Conservation (phyloP, 78 protist species). For the Anaeramoeba ignava region DNA sequence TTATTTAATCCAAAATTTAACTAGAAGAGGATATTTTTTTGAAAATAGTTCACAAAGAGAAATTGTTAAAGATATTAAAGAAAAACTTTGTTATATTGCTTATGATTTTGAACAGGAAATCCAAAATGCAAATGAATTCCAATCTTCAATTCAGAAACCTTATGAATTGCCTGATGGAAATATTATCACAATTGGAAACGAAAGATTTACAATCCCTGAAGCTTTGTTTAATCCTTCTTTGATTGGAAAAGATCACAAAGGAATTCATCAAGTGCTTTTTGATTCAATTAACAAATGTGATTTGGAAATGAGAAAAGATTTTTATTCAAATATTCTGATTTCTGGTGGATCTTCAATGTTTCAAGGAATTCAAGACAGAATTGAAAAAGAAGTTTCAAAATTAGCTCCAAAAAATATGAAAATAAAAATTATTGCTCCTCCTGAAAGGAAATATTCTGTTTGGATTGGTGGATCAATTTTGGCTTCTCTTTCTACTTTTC, state of each 20-base stretch:
- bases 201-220: background rate
- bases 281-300: background rate
- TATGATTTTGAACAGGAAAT: background rate
- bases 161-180: background rate
- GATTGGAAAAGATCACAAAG: no score
- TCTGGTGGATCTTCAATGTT: background rate
- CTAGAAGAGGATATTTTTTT: background rate
- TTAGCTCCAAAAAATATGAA: background rate
- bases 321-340: background rate
- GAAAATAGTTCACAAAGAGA: background rate
- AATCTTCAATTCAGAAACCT: background rate
- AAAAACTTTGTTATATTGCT: background rate
- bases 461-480: background rate
- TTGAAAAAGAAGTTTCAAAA: background rate
- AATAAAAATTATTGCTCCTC: background rate
- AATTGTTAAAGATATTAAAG: background rate
- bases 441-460: background rate
- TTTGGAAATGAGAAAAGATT: background rate
- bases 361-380: background rate
- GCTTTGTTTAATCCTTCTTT: background rate
- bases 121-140: background rate
- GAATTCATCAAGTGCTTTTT: background rate
- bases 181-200: background rate
- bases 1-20: background rate
- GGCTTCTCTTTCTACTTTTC: background rate